These are phyloP conservation scores for Gossypium gossypioides DNA, from an alignment of 441 rosid species.

Conservation along the genomic window DNA sequence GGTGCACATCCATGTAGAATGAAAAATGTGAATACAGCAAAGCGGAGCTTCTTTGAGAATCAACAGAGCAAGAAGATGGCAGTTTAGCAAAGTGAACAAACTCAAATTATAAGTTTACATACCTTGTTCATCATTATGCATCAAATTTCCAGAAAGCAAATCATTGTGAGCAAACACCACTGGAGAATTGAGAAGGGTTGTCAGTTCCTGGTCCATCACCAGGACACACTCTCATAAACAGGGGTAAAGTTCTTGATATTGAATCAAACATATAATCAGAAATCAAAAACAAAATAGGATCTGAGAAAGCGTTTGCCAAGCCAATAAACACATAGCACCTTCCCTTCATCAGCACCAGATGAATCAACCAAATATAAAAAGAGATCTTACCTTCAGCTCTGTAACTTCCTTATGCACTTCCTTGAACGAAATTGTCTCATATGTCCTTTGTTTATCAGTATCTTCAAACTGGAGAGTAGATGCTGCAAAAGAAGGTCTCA, in stretches of 20 bases:
- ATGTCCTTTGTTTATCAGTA: constrained; percentile 54
- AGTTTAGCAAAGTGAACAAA: neutral
- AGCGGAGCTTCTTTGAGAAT: neutral
- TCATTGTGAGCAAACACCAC: constrained; percentile 92
- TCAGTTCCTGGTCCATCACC: constrained; percentile 69
- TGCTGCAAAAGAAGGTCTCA: constrained; percentile 43
- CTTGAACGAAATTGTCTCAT: constrained; percentile 55
- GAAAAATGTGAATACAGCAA: neutral
- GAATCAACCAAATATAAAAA: neutral
- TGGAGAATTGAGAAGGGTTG: constrained; percentile 58
- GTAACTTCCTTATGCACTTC: constrained; percentile 57
- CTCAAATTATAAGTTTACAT: neutral
- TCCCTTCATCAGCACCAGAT: neutral
- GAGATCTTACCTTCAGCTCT: constrained; percentile 60
- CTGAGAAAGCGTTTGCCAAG: neutral
- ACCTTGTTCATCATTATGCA: constrained; percentile 87
- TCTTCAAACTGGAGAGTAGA: constrained; percentile 65
- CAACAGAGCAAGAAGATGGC: neutral
- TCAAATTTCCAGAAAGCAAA: constrained; percentile 86
- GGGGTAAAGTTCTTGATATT: constrained; percentile 6
- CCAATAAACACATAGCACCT: neutral
- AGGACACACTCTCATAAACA: constrained; percentile 20
- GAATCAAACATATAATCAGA: constrained; percentile 14
- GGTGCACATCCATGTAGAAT: neutral
- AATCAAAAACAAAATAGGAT: neutral